Conservation (phyloP, 495 filamentous ascomycete species). For the Tetracladium setigerum region DNA sequence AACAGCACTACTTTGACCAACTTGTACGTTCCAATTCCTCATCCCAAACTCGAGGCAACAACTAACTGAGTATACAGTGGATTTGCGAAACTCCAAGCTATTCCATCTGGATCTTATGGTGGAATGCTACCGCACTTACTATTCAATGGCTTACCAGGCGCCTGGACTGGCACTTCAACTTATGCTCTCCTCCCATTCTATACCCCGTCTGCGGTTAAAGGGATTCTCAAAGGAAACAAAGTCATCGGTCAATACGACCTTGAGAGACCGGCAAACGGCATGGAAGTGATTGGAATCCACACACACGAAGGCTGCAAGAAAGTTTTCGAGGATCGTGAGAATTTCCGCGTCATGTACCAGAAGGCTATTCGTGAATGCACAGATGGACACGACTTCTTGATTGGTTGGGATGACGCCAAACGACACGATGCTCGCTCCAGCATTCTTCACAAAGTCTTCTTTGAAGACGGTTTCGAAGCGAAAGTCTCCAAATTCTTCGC, state of each 20-base stretch:
- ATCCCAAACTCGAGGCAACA: conserved; percentile 21
- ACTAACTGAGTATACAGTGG: conserved; percentile 57
- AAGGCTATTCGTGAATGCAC: conserved; percentile 28
- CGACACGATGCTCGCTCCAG: conserved; percentile 25
- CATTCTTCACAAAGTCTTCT: conserved; percentile 31
- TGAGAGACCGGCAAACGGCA: conserved; percentile 21
- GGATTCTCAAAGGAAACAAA: conserved; percentile 44
- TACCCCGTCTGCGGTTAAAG: conserved; percentile 36
- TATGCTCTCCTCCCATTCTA: conserved; percentile 34
- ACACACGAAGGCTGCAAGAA: conserved; percentile 32
- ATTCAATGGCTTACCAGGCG: conserved; percentile 23
- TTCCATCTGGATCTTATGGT: conserved; percentile 48
- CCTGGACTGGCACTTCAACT: conserved; percentile 22
- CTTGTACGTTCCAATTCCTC: conserved; percentile 46
- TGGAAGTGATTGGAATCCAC: conserved; percentile 25
- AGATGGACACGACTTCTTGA: conserved; percentile 32
- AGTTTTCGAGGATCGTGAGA: conserved; percentile 31
- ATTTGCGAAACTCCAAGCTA: conserved; percentile 57
- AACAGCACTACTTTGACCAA: conserved; percentile 70
- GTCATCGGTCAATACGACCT: conserved; percentile 29
- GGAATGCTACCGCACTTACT: conserved; percentile 39
- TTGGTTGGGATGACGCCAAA: conserved; percentile 31
- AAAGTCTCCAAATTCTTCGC: conserved; percentile 28
- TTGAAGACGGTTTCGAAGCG: conserved; percentile 30
- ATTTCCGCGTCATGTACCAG: conserved; percentile 33